A percentile compares a stretch with the other conserved stretches of the same genome.
Evolutionary conservation across 805 yeast genomes (phyloP).

Genomic region (Cyberlindnera mississippiensis): DNA sequence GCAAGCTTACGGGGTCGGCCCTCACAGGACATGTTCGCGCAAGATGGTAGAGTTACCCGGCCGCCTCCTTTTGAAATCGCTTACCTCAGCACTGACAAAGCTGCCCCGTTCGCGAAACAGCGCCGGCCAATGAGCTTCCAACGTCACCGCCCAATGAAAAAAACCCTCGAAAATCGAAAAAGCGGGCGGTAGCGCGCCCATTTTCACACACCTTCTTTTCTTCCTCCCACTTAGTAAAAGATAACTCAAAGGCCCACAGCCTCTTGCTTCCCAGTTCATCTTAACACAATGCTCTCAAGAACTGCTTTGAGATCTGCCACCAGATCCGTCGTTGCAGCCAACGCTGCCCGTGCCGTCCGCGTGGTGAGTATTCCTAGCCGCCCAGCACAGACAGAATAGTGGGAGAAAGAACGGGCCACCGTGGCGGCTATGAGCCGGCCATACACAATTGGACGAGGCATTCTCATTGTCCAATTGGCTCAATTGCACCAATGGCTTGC

Average conservation of each 20-base stretch:
- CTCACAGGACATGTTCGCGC: not conserved
- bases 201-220: constrained; percentile 17
- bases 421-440: no score
- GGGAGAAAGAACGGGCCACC: not conserved
- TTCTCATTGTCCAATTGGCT: not conserved
- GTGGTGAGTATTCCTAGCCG: constrained; percentile 35
- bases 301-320: constrained; percentile 81
- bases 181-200: constrained; percentile 17
- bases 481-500: not conserved
- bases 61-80: not conserved
- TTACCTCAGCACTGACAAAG: constrained; percentile 1
- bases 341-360: constrained; percentile 38
- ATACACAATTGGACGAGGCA: no score
- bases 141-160: constrained; percentile 23
- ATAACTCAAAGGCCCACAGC: constrained; percentile 9
- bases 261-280: constrained; percentile 9
- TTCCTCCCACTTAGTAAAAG: constrained; percentile 3
- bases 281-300: constrained; percentile 69
- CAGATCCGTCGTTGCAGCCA: constrained; percentile 66
- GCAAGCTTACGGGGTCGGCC: no score
- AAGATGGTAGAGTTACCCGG: not conserved
- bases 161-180: constrained; percentile 13
- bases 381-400: not conserved
- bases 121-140: constrained; percentile 17
- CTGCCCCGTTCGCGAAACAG: not conserved